Evolutionary conservation across 768 basidiomycete genomes (phyloP), one percentile per base, ranked within the genome.

Genomic region (Amanita muscaria): DNA sequence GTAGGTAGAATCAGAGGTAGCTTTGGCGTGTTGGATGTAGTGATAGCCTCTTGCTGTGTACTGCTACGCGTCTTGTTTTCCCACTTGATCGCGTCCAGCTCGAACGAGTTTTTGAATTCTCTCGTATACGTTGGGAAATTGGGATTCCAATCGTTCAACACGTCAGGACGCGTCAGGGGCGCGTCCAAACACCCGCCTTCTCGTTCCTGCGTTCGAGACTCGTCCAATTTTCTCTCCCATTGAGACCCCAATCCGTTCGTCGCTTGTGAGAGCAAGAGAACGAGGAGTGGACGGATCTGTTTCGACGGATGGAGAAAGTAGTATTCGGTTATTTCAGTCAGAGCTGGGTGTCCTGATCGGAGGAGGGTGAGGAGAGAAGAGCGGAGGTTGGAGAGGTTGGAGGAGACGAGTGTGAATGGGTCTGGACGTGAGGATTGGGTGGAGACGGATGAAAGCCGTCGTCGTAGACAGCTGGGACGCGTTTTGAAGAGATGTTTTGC

Each of bases 291-390:
- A 3, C 93, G 76, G 15, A 97, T 72, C 54, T 94, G 89, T 59
- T 97, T 96, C 4, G 90, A 89, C 2, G 82, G 83, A 51, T 87
- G 86, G 29, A 77, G 71, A 61, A 96, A 96, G 68, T 97, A 96
- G 63, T 97, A 94, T 49, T 88, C 79, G 1, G 92, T 85, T 42
- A 93, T 80, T 52, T 88, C 79, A 47, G 80, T 80, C 42, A 96
- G 76, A 0, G 80, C 76, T 12, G 90, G 84, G 60, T 94, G 83
- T 4, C 85, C 83, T 9, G 87, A 87, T 14, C 83, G 83, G 9
- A 97, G 74, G 46, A 97, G 73, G 47, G 69, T 64, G 50, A 89
- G 69, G 14, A 96, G 66, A 15, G 77, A 80, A 3, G 73, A 68
- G 42, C 84, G 80, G 27, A 96, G 68, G 46, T 74, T 67, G 24